These are phyloP conservation scores for Aspergillus eucalypticola DNA, from an alignment of 2,329 filamentous ascomycete genomes.

Conservation along the genomic window DNA sequence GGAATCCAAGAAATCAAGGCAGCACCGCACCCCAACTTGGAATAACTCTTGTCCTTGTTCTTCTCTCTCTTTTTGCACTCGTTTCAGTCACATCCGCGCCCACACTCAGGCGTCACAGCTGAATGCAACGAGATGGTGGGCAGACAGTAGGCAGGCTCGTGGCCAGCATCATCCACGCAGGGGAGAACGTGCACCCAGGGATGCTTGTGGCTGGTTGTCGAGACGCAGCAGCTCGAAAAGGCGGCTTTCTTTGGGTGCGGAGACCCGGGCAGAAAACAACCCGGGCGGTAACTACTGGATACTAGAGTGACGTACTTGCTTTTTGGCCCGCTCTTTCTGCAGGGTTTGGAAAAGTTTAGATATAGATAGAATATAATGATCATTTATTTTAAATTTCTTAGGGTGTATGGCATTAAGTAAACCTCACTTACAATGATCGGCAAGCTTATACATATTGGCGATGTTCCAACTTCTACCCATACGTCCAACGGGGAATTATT, in stretches of 20 bases:
- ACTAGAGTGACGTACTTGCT: too few species aligned
- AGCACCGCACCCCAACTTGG: background rate
- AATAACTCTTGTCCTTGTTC: background rate
- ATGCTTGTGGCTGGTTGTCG: constrained; percentile 17
- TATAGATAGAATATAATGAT: too few species aligned
- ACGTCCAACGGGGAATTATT: too few species aligned
- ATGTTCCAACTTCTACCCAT: too few species aligned
- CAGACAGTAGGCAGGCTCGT: background rate
- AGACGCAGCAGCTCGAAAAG: background rate
- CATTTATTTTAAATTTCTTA: too few species aligned
- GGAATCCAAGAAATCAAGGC: background rate
- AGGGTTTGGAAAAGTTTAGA: too few species aligned
- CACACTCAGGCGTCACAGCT: background rate
- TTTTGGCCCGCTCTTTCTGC: too few species aligned
- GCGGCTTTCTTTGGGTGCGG: background rate
- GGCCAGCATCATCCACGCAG: constrained; percentile 15
- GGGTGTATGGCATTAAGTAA: too few species aligned
- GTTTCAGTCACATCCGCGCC: background rate
- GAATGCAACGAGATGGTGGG: background rate
- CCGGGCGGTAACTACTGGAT: background rate
- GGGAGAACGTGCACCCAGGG: constrained; percentile 18
- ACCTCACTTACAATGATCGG: too few species aligned
- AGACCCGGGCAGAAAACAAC: background rate
- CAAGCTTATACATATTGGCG: too few species aligned
- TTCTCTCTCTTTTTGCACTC: background rate